These are phyloP conservation scores for Cicer bijugum DNA, from an alignment of 306 rosid genomes.

Conservation along the genomic window DNA sequence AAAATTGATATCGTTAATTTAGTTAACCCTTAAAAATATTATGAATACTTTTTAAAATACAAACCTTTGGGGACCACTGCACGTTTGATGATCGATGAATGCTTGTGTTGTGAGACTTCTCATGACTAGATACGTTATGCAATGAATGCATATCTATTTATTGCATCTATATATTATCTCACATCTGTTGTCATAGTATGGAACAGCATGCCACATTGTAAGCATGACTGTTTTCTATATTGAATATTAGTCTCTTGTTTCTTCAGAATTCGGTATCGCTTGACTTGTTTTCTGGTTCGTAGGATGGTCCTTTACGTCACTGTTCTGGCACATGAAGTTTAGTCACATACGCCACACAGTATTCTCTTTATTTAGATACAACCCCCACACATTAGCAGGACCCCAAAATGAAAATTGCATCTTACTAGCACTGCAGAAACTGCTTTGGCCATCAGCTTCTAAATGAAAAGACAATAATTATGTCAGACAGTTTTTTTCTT, in stretches of 20 bases:
- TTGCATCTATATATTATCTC: background rate
- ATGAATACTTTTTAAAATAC: background rate
- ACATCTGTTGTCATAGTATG: slow-evolving; percentile 1
- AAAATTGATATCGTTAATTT: too few species aligned
- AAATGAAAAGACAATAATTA: background rate
- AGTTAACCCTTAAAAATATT: too few species aligned
- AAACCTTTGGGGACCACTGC: background rate
- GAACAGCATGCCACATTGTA: slow-evolving; percentile 1
- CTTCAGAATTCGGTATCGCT: background rate
- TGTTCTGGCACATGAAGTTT: slow-evolving; percentile 26
- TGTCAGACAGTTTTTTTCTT: background rate
- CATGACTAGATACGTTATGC: background rate
- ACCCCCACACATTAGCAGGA: background rate
- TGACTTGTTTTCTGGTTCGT: background rate
- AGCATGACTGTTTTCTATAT: slow-evolving; percentile 2
- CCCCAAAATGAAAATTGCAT: background rate
- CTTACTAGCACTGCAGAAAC: background rate
- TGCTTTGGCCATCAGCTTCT: slow-evolving; percentile 8
- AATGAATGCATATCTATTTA: slow-evolving; percentile 25
- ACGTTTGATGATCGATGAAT: background rate
- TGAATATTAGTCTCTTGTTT: background rate
- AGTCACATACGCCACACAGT: background rate
- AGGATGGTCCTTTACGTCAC: slow-evolving; percentile 10
- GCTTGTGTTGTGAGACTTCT: background rate
- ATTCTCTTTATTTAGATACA: slow-evolving; percentile 16